A percentile compares a stretch with the other conserved stretches of the same genome.
These are phyloP conservation scores for Peronospora tabacina DNA, from an alignment of 352 stramenopile genomes.

Conservation along the genomic window DNA sequence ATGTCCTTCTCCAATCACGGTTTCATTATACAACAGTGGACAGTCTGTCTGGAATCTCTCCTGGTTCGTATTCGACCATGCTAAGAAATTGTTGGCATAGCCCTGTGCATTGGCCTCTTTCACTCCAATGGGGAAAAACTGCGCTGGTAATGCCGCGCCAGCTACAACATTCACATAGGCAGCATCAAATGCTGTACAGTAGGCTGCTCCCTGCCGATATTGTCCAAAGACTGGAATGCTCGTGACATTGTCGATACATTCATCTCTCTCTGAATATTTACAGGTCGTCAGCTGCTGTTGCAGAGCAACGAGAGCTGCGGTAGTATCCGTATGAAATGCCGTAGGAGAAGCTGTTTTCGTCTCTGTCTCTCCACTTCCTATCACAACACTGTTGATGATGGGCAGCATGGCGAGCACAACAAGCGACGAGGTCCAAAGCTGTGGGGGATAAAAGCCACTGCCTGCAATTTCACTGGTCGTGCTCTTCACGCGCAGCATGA, in stretches of 20 bases:
- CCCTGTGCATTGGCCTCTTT: conserved; percentile 47
- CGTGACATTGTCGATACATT: conserved; percentile 53
- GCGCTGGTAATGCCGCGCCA: conserved; percentile 34
- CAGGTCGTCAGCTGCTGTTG: conserved; percentile 49
- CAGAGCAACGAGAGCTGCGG: conserved; percentile 31
- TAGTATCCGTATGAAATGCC: conserved; percentile 29
- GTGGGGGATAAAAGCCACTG: conserved; percentile 34
- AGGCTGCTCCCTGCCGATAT: conserved; percentile 40
- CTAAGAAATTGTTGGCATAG: conserved; percentile 64
- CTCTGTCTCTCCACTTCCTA: conserved; percentile 24
- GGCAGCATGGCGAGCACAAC: conserved; percentile 38
- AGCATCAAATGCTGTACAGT: conserved; percentile 60
- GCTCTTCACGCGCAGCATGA: conserved; percentile 33
- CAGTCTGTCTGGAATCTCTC: conserved; percentile 62
- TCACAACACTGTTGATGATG: conserved; percentile 37
- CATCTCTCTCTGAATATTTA: conserved; percentile 51
- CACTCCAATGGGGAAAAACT: conserved; percentile 57
- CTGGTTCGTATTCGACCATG: conserved; percentile 52
- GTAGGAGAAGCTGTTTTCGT: conserved; percentile 17
- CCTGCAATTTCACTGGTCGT: conserved; percentile 36
- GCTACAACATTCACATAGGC: conserved; percentile 46
- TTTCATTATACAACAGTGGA: conserved; percentile 59
- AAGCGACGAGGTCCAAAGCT: conserved; percentile 36
- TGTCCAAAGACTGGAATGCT: conserved; percentile 39
- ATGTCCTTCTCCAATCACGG: conserved; percentile 33